These are phyloP conservation scores for Fusarium verrucosum DNA, from an alignment of 2,329 filamentous ascomycete genomes.

Conservation along the genomic window DNA sequence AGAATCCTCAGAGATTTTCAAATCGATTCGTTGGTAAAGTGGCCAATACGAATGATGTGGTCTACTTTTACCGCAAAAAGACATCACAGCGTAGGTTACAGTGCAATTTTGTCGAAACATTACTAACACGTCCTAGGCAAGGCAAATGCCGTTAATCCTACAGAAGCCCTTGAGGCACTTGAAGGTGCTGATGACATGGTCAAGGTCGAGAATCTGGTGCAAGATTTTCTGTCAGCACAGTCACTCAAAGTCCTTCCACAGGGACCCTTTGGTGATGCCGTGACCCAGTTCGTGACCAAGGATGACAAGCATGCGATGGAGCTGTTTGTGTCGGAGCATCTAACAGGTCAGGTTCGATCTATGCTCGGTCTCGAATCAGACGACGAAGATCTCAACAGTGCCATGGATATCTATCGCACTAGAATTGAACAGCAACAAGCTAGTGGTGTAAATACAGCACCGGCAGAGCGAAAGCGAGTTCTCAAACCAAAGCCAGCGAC, in stretches of 20 bases:
- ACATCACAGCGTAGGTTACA: slow-evolving; percentile 53
- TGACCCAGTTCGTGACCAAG: slow-evolving; percentile 92
- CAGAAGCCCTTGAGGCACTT: slow-evolving; percentile 70
- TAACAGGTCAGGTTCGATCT: slow-evolving; percentile 75
- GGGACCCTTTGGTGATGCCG: slow-evolving; percentile 90
- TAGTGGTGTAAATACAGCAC: slow-evolving; percentile 63
- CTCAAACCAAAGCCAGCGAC: slow-evolving; percentile 79
- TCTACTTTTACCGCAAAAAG: slow-evolving; percentile 93
- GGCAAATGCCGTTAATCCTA: slow-evolving; percentile 60
- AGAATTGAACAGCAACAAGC: slow-evolving; percentile 77
- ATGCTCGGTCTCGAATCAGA: slow-evolving; percentile 73
- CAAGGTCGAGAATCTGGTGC: slow-evolving; percentile 88
- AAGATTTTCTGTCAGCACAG: slow-evolving; percentile 86
- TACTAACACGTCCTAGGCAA: slow-evolving; percentile 42
- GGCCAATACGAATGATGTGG: slow-evolving; percentile 92
- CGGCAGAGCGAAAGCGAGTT: slow-evolving; percentile 50
- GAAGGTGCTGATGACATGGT: slow-evolving; percentile 67
- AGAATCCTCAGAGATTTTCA: slow-evolving; percentile 96
- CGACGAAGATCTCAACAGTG: slow-evolving; percentile 72
- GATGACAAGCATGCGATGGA: slow-evolving; percentile 95
- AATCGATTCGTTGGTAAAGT: slow-evolving; percentile 91
- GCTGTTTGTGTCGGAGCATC: slow-evolving; percentile 76
- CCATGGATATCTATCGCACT: slow-evolving; percentile 77
- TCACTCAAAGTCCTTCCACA: slow-evolving; percentile 93
- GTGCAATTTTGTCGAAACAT: rapidly evolving